Base-by-base conservation (phyloP, 2,329 filamentous ascomycete species). In the Aaosphaeria arxii region DNA sequence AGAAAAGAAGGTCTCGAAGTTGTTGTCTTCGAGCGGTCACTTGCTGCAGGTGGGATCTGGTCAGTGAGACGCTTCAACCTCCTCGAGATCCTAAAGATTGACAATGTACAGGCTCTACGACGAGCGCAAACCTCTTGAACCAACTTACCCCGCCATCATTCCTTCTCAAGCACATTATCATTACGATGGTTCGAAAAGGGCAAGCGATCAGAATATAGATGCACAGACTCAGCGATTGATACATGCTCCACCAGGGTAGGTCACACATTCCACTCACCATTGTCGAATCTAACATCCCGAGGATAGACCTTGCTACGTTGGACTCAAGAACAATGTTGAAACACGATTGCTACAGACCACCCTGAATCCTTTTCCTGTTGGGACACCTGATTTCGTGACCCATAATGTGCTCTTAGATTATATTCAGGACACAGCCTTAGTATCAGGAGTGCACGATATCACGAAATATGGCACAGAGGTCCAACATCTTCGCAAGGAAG, bases 401-500 rank as follows among this genome's bases (percentile, higher is more conserved):
- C 85, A 87, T 49, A 58, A 68, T 11, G 73, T 78, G 0, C 67
- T 88, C 6, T 77, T 78, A 32, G 69, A 77, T 2, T 88, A 88
- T 56, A 78, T 88, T 4, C 79, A 84, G 50, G 74, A 77, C n/a
- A 78, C 84, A 1, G 78, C 84, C 0, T 53, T 54, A 1, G 66
- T 73, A 1, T 74, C 77, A 1, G 77, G 77, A 1, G 77, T 86
- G 0, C 64, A 81, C 3, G 62, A 71, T 0, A 58, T 74, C 6
- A 82, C 81, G 0, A 58, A 69, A 0, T 86, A 81, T 55, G 71
- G 83, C 40, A 86, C 84, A 0, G 71, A 80, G n/a, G 85, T 88
- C 0, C 78, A 79, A 50, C 66, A 71, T 3, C 57, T 79, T 0
- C 51, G 56, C 1, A 87, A 86, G 57, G 59, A 64, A 0, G 68